Conservation (phyloP, 441 rosid species). For the Hura crepitans region DNA sequence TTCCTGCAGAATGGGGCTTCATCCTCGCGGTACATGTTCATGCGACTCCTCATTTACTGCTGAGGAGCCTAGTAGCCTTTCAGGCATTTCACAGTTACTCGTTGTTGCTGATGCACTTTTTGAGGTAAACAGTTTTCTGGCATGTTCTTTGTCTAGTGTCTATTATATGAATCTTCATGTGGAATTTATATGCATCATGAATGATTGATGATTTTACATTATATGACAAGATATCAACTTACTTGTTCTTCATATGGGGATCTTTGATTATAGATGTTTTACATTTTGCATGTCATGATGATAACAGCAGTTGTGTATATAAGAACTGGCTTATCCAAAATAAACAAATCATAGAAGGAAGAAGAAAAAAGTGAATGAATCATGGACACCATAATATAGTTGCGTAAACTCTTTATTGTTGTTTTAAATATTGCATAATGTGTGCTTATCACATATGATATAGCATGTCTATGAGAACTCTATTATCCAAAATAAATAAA, state of each 20-base stretch:
- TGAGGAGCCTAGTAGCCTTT: conserved; percentile 41
- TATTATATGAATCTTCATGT: background rate
- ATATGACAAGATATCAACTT: background rate
- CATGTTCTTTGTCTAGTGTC: background rate
- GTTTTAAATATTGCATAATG: background rate
- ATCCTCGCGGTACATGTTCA: conserved; percentile 50
- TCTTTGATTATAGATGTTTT: background rate
- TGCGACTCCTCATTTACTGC: conserved; percentile 37
- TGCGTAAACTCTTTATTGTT: background rate
- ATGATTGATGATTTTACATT: background rate
- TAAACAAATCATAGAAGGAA: background rate
- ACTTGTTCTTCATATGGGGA: background rate
- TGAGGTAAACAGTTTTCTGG: conserved; percentile 42
- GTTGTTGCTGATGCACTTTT: conserved; percentile 63
- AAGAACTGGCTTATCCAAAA: background rate
- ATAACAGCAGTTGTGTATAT: background rate
- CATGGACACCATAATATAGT: background rate
- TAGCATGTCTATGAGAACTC: too few species aligned
- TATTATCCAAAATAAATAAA: too few species aligned
- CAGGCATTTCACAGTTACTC: conserved; percentile 54
- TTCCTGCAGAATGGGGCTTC: conserved; percentile 47
- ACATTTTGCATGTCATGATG: background rate
- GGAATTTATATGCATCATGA: background rate
- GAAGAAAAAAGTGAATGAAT: background rate
- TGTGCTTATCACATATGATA: too few species aligned